Conservation (phyloP, 2,329 filamentous ascomycete genomes). For the Byssoonygena ceratinophila region DNA sequence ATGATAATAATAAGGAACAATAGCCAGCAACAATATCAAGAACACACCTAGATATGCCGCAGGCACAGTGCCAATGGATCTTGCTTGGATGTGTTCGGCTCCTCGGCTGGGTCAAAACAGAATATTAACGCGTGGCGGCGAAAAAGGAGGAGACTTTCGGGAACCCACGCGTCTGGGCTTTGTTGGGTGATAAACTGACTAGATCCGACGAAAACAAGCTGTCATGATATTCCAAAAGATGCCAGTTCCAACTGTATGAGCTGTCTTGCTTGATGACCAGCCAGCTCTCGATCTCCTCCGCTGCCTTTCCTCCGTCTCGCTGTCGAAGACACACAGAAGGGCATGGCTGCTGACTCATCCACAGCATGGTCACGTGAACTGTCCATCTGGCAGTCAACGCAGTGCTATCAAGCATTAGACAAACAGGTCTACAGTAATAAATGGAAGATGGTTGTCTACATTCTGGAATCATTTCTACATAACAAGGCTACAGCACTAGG, state of each 20-base stretch:
- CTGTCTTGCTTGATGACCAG: slow-evolving; percentile 2
- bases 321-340: background rate
- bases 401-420: too few species aligned
- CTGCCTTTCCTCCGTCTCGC: background rate
- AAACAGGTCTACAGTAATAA: too few species aligned
- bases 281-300: background rate
- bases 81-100: slow-evolving; percentile 7
- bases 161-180: background rate
- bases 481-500: too few species aligned
- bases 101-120: slow-evolving; percentile 3
- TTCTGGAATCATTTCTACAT: too few species aligned
- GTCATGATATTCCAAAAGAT: background rate
- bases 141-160: slow-evolving; percentile 1
- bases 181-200: background rate
- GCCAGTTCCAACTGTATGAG: background rate
- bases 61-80: background rate
- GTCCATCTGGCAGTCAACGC: too few species aligned
- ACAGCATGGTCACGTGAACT: too few species aligned
- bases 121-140: slow-evolving; percentile 3
- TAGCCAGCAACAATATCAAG: too few species aligned
- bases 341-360: slow-evolving; percentile 1
- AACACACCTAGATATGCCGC: slow-evolving; percentile 2
- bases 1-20: too few species aligned
- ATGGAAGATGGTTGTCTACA: too few species aligned
- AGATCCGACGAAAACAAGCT: background rate